These are phyloP conservation scores for Marasmius oreades DNA, from an alignment of 1,284 basidiomycete genomes.

Conservation along the genomic window DNA sequence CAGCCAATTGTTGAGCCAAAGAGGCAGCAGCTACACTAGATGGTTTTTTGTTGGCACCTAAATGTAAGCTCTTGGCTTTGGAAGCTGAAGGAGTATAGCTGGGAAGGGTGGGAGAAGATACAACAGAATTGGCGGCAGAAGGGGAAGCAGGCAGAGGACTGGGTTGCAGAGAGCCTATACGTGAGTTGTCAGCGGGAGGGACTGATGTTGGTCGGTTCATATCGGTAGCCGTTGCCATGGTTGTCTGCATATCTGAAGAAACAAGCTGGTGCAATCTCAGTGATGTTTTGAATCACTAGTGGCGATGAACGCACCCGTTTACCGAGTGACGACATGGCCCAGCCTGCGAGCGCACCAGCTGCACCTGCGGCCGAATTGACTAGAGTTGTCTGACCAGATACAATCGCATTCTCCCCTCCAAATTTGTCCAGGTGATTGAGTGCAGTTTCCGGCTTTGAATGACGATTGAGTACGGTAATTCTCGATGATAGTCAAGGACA, in stretches of 20 bases:
- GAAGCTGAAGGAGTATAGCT: constrained; percentile 20
- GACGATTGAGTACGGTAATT: constrained; percentile 2
- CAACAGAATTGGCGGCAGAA: constrained; percentile 17
- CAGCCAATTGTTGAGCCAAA: constrained; percentile 52
- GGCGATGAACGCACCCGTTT: constrained; percentile 55
- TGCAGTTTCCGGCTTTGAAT: constrained; percentile 65
- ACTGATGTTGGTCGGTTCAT: constrained; percentile 37
- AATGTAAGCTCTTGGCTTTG: constrained; percentile 67
- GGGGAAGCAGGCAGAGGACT: constrained; percentile 17
- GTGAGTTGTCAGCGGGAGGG: constrained; percentile 24
- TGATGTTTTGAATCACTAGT: not conserved
- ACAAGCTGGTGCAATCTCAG: constrained; percentile 47
- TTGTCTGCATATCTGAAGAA: constrained; percentile 68
- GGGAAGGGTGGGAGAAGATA: constrained; percentile 17
- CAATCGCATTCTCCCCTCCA: constrained; percentile 19
- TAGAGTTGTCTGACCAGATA: constrained; percentile 50
- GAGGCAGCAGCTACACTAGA: constrained; percentile 29
- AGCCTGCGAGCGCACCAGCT: constrained; percentile 86
- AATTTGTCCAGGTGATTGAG: constrained; percentile 20
- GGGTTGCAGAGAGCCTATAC: constrained; percentile 12
- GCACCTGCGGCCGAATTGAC: constrained; percentile 87
- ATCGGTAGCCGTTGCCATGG: constrained; percentile 40
- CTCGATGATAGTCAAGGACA: constrained; percentile 17
- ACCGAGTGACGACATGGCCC: constrained; percentile 88
- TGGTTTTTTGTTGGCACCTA: constrained; percentile 54